These are phyloP conservation scores for Aspergillus proliferans DNA, from an alignment of 2,329 filamentous ascomycete genomes.

Conservation along the genomic window DNA sequence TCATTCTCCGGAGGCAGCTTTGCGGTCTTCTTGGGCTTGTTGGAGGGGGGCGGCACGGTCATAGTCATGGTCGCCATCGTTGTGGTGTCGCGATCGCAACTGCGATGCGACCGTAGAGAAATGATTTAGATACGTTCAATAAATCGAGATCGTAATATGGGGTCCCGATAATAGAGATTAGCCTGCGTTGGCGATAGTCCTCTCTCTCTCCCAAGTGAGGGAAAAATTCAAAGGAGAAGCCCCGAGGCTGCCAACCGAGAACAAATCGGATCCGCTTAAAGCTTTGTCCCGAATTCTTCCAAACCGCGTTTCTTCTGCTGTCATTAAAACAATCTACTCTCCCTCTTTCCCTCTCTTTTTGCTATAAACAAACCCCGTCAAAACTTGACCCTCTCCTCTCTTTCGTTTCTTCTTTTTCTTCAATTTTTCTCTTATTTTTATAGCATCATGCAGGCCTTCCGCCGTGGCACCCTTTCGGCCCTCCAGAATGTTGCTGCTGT, in stretches of 20 bases:
- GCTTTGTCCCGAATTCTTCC: conserved; percentile 31
- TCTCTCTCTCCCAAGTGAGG: too few species aligned
- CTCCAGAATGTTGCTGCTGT: conserved; percentile 55
- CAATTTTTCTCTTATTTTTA: conserved; percentile 13
- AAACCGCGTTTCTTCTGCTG: conserved; percentile 17
- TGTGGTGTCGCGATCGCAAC: conserved; percentile 7
- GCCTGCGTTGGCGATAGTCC: too few species aligned
- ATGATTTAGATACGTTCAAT: neutral
- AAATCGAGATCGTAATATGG: too few species aligned
- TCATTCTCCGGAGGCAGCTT: conserved; percentile 89
- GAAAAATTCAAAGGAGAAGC: conserved; percentile 1
- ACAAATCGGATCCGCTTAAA: conserved; percentile 32
- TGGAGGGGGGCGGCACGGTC: conserved; percentile 50
- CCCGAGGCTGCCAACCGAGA: conserved; percentile 22
- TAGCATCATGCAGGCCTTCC: conserved; percentile 70
- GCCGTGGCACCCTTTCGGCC: conserved; percentile 65
- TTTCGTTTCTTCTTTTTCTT: conserved; percentile 10
- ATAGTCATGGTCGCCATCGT: conserved; percentile 59
- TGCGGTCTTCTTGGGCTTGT: conserved; percentile 58
- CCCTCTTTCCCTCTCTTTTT: conserved; percentile 9
- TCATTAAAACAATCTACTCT: neutral
- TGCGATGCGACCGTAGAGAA: neutral
- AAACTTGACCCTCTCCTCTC: conserved; percentile 6
- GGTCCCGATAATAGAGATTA: too few species aligned
- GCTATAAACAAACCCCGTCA: conserved; percentile 5